These are phyloP conservation scores for Globisporangium barbulae DNA, from an alignment of 352 stramenopile species.

Conservation along the genomic window DNA sequence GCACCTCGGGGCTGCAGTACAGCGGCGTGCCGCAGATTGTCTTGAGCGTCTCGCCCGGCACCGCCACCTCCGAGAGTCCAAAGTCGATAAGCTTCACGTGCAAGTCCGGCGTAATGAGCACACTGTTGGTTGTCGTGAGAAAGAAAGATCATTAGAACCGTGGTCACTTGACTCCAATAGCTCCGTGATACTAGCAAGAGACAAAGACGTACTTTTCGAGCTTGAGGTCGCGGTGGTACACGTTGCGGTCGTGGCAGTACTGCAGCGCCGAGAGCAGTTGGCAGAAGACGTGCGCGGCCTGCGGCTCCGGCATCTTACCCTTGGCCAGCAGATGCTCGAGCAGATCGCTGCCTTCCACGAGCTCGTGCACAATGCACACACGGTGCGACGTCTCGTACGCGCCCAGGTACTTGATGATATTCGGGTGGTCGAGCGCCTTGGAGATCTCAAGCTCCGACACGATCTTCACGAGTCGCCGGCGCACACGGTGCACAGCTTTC, in stretches of 20 bases:
- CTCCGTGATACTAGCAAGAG: neutral
- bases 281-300: slow-evolving; percentile 48
- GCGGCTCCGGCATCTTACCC: slow-evolving; percentile 66
- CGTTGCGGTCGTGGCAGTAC: slow-evolving; percentile 88
- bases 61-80: slow-evolving; percentile 89
- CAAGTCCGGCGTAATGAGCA: slow-evolving; percentile 90
- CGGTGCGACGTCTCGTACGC: slow-evolving; percentile 79
- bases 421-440: slow-evolving; percentile 63
- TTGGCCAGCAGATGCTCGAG: slow-evolving; percentile 69
- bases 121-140: slow-evolving; percentile 31
- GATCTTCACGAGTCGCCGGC: slow-evolving; percentile 71
- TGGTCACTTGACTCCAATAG: too few species aligned
- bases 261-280: slow-evolving; percentile 92
- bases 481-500: slow-evolving; percentile 69
- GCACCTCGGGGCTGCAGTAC: slow-evolving; percentile 79
- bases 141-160: neutral
- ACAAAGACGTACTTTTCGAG: slow-evolving; percentile 85
- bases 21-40: slow-evolving; percentile 79
- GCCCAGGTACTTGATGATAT: slow-evolving; percentile 75
- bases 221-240: slow-evolving; percentile 95
- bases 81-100: slow-evolving; percentile 96
- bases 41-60: slow-evolving; percentile 57
- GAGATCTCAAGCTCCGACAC: slow-evolving; percentile 83
- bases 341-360: slow-evolving; percentile 70
- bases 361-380: slow-evolving; percentile 76